Conservation (phyloP, 352 stramenopile genomes). For the Phytophthora idaei region DNA sequence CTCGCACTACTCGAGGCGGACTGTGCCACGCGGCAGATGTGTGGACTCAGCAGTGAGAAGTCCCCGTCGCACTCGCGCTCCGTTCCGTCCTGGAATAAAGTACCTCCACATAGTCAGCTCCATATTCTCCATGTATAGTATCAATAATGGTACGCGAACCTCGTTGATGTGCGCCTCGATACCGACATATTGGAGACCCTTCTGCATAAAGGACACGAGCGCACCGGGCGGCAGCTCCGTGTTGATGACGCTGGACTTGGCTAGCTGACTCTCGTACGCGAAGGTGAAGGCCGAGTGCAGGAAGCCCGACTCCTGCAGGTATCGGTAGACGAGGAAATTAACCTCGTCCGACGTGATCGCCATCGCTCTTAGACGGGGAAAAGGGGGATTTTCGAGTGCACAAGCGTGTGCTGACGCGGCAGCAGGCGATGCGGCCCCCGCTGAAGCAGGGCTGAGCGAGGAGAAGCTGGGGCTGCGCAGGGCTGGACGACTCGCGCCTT, state of each 20-base stretch:
- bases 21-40: constrained; percentile 89
- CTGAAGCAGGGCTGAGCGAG: constrained; percentile 15
- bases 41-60: constrained; percentile 92
- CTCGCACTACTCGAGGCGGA: constrained; percentile 72
- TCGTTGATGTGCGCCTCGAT: constrained; percentile 92
- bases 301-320: constrained; percentile 97
- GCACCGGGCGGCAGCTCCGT: constrained; percentile 95
- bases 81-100: constrained; percentile 68
- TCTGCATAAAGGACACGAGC: constrained; percentile 98
- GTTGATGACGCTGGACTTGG: constrained; percentile 92
- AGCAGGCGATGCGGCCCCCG: constrained; percentile 18
- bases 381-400: constrained; percentile 3
- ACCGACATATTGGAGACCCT: constrained; percentile 95
- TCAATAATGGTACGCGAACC: constrained; percentile 34
- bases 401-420: constrained; percentile 5
- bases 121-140: neutral
- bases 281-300: constrained; percentile 99
- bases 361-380: constrained; percentile 48
- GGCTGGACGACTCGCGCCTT: constrained; percentile 31
- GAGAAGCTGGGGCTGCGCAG: constrained; percentile 8
- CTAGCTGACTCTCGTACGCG: constrained; percentile 96
- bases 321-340: constrained; percentile 98
- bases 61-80: constrained; percentile 88
- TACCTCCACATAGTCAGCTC: constrained; percentile 5
- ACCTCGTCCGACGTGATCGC: constrained; percentile 96